These are phyloP conservation scores for Suhomyces ambrosiae DNA, from an alignment of 1,139 yeast genomes.

Conservation along the genomic window DNA sequence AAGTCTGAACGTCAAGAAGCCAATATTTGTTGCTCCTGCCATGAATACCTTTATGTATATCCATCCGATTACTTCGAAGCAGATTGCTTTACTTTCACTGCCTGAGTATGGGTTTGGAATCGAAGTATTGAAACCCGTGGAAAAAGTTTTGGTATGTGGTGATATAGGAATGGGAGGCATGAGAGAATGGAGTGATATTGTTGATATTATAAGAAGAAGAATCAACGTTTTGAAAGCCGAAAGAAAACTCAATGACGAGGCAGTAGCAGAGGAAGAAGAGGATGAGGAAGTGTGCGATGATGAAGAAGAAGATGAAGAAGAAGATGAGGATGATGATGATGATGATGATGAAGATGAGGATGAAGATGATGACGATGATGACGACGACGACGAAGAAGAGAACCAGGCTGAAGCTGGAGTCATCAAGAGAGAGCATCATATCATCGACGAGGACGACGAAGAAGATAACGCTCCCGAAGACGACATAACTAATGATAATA, in stretches of 20 bases:
- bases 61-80: slow-evolving; percentile 89
- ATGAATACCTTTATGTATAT: slow-evolving; percentile 97
- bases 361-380: slow-evolving; percentile 40
- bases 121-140: slow-evolving; percentile 87
- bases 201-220: slow-evolving; percentile 68
- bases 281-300: slow-evolving; percentile 25
- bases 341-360: slow-evolving; percentile 43
- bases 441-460: slow-evolving; percentile 15
- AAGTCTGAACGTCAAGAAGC: slow-evolving; percentile 46
- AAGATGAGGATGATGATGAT: slow-evolving; percentile 34
- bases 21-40: slow-evolving; percentile 91
- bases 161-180: slow-evolving; percentile 98
- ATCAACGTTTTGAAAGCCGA: slow-evolving; percentile 39
- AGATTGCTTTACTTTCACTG: slow-evolving; percentile 56
- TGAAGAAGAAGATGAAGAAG: slow-evolving; percentile 33
- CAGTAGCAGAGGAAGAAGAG: slow-evolving; percentile 29
- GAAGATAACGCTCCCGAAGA: slow-evolving; percentile 10
- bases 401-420: slow-evolving; percentile 19
- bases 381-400: slow-evolving; percentile 35
- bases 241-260: slow-evolving; percentile 25
- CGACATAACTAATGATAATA: slow-evolving; percentile 11
- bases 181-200: slow-evolving; percentile 96
- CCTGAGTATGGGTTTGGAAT: slow-evolving; percentile 53
- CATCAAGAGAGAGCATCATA: slow-evolving; percentile 9
- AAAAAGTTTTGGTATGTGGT: slow-evolving; percentile 90